Base-by-base conservation (phyloP, 1,284 basidiomycete genomes). In the Rhodotorula sp. region DNA sequence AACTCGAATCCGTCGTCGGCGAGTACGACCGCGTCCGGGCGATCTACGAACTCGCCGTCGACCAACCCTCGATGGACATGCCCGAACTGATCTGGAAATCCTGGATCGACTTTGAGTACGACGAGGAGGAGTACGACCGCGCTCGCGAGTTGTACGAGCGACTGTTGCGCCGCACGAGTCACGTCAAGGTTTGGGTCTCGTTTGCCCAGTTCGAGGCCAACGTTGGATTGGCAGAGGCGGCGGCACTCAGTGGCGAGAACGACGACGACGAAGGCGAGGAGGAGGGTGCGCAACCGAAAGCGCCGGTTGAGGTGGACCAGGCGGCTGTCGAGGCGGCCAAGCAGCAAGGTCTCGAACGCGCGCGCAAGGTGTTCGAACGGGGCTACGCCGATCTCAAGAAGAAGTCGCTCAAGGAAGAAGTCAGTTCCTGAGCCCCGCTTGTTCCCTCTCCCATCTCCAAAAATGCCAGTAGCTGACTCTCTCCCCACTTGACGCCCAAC, bases 31-130 rank as follows among this genome's bases (percentile, higher is more conserved):
- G 97, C 60, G 92, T 94, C 4, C 90, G 97, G 21, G 95, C 89
- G 5, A 94, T 99, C 79, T 99, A 93, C 82, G 95, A 99, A 82
- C 88, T 99, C 52, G 97, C 92, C 5, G 88, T 96, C n/a, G 85
- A 90, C 5, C 97, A 99, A 79, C 83, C 86, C 0, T 88, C 89
- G n/a, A 85, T 99, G 56, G 94, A 97, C 69, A 98, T 98, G 93
- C 97, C 97, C 3, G 97, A 99, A 82, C 86, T 80, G 48, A 68
- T 76, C 29, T 82, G 81, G 79, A 84, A 86, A 81, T 92, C 93
- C 6, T 99, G 94, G 82, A 93, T 99, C 83, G 96, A 99, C 83
- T 93, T 94, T 77, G 93, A 96, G 82, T 90, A 93, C 76, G 93
- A 95, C 69, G 93, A 97, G 81, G 91, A 93, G 75, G 93, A 98